These are phyloP conservation scores for Sinapis alba DNA, from an alignment of 441 rosid species.

Conservation along the genomic window DNA sequence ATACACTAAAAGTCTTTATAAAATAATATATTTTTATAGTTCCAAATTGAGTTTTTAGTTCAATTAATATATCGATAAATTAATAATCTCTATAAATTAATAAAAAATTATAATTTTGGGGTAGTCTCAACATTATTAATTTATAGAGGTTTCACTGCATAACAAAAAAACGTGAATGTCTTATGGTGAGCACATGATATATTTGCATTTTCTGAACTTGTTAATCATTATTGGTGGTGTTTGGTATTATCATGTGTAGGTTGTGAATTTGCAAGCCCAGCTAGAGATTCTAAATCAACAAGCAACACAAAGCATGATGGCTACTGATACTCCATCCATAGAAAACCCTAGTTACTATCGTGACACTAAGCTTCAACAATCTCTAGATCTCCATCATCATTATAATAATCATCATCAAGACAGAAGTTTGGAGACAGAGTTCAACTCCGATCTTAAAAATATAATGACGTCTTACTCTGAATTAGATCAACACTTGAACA, in stretches of 20 bases:
- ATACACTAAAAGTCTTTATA: no score
- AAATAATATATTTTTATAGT: no score
- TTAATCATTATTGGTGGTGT: conserved; percentile 1
- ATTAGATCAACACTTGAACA: conserved; percentile 13
- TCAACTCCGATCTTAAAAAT: not conserved
- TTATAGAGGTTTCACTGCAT: no score
- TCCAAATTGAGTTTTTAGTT: no score
- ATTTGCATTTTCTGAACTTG: not conserved
- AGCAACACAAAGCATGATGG: conserved; percentile 43
- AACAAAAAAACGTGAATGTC: not conserved
- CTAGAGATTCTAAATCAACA: conserved; percentile 76
- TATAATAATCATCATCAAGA: conserved; percentile 12
- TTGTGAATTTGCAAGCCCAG: conserved; percentile 75
- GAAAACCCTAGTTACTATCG: not conserved
- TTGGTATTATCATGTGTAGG: conserved; percentile 45
- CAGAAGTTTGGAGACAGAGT: conserved; percentile 5
- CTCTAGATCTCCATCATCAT: conserved; percentile 4
- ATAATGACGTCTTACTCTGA: conserved; percentile 19
- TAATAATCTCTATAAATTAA: no score
- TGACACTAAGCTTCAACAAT: not conserved
- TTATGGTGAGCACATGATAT: not conserved
- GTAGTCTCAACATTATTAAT: no score
- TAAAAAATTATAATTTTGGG: no score
- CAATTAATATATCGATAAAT: no score
- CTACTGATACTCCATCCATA: not conserved